Base-by-base conservation (phyloP, 805 yeast genomes). In the Torulaspora quercuum region DNA sequence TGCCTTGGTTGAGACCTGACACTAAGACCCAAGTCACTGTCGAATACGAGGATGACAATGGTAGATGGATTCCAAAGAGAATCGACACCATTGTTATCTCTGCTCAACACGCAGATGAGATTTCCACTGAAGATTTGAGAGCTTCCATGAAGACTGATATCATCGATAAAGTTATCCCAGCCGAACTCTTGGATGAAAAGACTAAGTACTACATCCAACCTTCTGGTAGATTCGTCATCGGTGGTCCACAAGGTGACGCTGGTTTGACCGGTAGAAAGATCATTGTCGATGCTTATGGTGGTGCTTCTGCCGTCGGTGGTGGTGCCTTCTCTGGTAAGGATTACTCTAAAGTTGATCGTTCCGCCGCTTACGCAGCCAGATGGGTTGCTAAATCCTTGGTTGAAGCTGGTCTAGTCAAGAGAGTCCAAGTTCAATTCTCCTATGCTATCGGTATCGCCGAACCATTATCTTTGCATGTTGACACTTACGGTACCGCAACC, bases 261-360 rank as follows among this genome's bases (percentile, higher is more conserved):
- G 98, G 98, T 77, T 75, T 92, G 65, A 92, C 98, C 55, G 98
- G 98, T 70, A 87, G 98, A 76, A 92, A 92, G 78, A 92, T 92
- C 70, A 92, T 92, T 61, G 98, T 92, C 65, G 98, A 92, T 72
- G 95, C 98, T 51, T 92, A 92, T 75, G 98, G 98, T 76, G 98
- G 98, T 63, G 94, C 98, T 94, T 97, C 98, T 72, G 97, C 98
- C 63, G 98, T 92, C 78, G 98, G 98, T 73, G 98, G 98, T 78
- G 98, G 98, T 78, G 98, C 98, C 50, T 92, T 92, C 88, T 84
- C 95, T 50, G 98, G 98, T 71, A 92, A 92, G 78, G 98, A 92
- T 72, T 92, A 86, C 85, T 87, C 97, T 68, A 92, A 92, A 79
- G 98, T 92, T 63, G 98, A 92, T 72, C 86, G 98, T 76, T 90